Evolutionary conservation across 2,329 filamentous ascomycete species (phyloP).

Genomic region (Aspergillus flavus): DNA sequence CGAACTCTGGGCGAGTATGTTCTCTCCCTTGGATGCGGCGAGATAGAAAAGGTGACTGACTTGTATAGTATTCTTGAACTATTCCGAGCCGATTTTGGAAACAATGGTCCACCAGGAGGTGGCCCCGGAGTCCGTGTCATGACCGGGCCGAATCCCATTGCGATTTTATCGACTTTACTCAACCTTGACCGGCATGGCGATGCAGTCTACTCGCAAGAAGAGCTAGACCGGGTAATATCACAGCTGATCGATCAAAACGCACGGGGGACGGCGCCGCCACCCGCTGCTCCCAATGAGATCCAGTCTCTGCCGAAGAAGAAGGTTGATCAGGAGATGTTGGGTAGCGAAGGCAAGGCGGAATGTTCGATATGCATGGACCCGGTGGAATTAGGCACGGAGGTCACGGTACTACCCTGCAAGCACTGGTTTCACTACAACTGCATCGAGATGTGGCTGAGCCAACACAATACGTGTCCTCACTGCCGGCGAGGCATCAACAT

Average conservation of each 20-base stretch:
- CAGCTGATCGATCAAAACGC: constrained; percentile 81
- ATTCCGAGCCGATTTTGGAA: constrained; percentile 27
- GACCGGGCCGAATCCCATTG: constrained; percentile 42
- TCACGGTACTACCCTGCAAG: constrained; percentile 78
- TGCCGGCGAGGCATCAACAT: constrained; percentile 45
- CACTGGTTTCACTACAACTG: constrained; percentile 93
- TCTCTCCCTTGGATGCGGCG: background rate
- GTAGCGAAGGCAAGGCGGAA: constrained; percentile 68
- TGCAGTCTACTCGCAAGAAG: constrained; percentile 87
- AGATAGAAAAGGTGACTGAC: constrained; percentile 11
- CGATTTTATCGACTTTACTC: constrained; percentile 47
- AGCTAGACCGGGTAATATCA: constrained; percentile 83
- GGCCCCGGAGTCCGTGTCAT: constrained; percentile 27
- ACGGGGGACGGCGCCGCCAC: constrained; percentile 76
- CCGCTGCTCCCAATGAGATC: constrained; percentile 76
- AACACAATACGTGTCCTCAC: constrained; percentile 87
- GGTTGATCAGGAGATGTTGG: constrained; percentile 71
- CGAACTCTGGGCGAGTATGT: constrained; percentile 53
- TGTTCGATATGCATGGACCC: constrained; percentile 96
- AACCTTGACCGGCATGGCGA: constrained; percentile 64
- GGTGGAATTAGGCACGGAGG: constrained; percentile 71
- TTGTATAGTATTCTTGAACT: constrained; percentile 30
- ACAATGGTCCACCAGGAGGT: constrained; percentile 5
- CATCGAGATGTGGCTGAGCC: constrained; percentile 78
- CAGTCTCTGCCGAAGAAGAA: constrained; percentile 70